phyloP scores from a whole-genome alignment of 805 yeast genomes.

The Jamesozyma hellenica region DNA sequence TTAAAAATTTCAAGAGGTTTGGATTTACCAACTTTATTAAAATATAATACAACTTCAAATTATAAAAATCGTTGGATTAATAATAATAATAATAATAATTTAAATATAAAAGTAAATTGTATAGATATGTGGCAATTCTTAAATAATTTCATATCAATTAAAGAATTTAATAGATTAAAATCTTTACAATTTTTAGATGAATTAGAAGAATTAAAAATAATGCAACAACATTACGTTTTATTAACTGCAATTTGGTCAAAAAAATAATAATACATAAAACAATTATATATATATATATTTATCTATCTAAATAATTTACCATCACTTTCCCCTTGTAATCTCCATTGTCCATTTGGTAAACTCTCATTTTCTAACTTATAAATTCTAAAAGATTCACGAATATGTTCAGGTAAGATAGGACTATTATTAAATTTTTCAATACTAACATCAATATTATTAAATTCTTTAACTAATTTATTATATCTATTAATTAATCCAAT shows the following conservation, averaged over 20 bases:
- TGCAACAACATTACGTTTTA: slow-evolving; percentile 46
- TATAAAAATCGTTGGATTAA: slow-evolving; percentile 18
- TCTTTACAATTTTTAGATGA: slow-evolving; percentile 48
- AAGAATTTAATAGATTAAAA: slow-evolving; percentile 35
- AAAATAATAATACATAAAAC: neutral
- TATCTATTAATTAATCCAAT: slow-evolving; percentile 24
- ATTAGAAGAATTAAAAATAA: slow-evolving; percentile 43
- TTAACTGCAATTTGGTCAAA: slow-evolving; percentile 23
- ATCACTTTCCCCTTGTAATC: slow-evolving; percentile 60
- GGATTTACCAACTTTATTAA: slow-evolving; percentile 32
- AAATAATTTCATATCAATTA: slow-evolving; percentile 25
- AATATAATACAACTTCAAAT: slow-evolving; percentile 31
- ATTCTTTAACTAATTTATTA: slow-evolving; percentile 22
- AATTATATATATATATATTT: neutral
- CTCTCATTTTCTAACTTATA: slow-evolving; percentile 58
- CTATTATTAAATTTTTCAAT: slow-evolving; percentile 32
- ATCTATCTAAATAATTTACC: slow-evolving; percentile 56
- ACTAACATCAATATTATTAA: slow-evolving; percentile 25
- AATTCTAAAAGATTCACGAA: slow-evolving; percentile 81
- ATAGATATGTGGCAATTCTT: slow-evolving; percentile 30
- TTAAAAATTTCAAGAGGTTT: slow-evolving; percentile 39
- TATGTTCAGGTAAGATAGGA: slow-evolving; percentile 75
- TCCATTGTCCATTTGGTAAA: slow-evolving; percentile 55
- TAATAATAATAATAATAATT: neutral
- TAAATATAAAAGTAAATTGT: slow-evolving; percentile 4